Conservation (phyloP, 2,329 filamentous ascomycete species). For the Colletotrichum cuscutae region DNA sequence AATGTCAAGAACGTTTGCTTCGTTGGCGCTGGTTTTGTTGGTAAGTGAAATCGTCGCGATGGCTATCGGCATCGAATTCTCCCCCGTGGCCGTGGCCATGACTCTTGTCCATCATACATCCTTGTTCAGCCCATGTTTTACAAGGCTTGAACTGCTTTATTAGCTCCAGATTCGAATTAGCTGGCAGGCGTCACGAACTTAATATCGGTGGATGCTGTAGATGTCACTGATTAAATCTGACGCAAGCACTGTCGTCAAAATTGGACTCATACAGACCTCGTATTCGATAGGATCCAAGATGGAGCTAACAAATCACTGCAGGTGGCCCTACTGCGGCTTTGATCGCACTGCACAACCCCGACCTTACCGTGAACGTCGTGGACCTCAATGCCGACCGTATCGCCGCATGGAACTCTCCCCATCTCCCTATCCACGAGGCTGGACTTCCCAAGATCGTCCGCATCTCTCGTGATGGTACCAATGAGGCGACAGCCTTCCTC, state of each 20-base stretch:
- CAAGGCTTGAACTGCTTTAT: not conserved
- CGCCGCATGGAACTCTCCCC: conserved; percentile 76
- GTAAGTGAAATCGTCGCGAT: conserved; percentile 56
- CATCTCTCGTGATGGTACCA: conserved; percentile 68
- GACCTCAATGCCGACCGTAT: conserved; percentile 75
- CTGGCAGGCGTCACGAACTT: not conserved
- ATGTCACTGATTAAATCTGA: not conserved
- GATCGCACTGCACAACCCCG: conserved; percentile 77
- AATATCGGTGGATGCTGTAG: not conserved
- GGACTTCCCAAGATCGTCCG: conserved; percentile 75
- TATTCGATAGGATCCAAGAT: not conserved
- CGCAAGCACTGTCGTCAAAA: not conserved
- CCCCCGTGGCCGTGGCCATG: not conserved
- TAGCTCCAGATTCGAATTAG: not conserved
- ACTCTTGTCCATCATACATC: conserved; percentile 7
- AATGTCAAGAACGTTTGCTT: conserved; percentile 70
- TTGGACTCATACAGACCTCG: not conserved
- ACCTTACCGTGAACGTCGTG: conserved; percentile 78
- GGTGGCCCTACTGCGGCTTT: conserved; percentile 81
- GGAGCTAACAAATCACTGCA: conserved; percentile 41
- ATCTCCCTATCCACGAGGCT: conserved; percentile 81
- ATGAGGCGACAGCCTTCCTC: conserved; percentile 51
- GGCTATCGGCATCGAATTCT: not conserved
- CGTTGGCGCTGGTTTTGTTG: conserved; percentile 80
- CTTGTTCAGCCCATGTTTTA: not conserved